Percentiles rank a stretch among this genome's conserved stretches.
Conservation (phyloP, 495 filamentous ascomycete species). For the Podospora pseudocomata region DNA sequence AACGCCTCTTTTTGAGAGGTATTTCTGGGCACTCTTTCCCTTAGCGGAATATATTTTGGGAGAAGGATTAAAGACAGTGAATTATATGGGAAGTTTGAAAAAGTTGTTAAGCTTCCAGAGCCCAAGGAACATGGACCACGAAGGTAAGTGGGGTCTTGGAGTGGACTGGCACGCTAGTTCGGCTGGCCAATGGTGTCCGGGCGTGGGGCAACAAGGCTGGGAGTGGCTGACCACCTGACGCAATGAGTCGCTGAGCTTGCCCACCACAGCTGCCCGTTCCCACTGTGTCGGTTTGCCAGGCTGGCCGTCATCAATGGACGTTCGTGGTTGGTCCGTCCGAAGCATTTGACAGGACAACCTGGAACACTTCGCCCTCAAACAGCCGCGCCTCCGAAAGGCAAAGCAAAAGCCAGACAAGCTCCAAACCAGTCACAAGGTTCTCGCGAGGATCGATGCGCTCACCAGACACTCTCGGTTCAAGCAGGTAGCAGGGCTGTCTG, state of each 20-base stretch:
- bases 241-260: not conserved
- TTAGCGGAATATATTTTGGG: no score
- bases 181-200: not conserved
- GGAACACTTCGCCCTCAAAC: not conserved
- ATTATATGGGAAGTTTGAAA: no score
- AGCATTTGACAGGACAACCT: slow-evolving; percentile 5
- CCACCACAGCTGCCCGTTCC: slow-evolving; percentile 6
- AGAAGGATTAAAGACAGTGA: no score
- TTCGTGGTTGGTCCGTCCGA: slow-evolving; percentile 15
- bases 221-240: slow-evolving; percentile 1
- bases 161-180: not conserved
- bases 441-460: slow-evolving; percentile 28
- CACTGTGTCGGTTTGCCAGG: slow-evolving; percentile 2
- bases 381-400: not conserved
- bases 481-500: slow-evolving; percentile 30
- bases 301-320: slow-evolving; percentile 13
- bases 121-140: no score
- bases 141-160: no score
- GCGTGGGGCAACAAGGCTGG: not conserved
- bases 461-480: slow-evolving; percentile 14
- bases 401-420: slow-evolving; percentile 6
- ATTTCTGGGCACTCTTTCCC: no score
- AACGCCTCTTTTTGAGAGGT: no score
- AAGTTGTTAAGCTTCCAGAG: no score
- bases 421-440: not conserved